These are phyloP conservation scores for Hibiscus syriacus DNA, from an alignment of 345 rosid genomes.

Conservation along the genomic window DNA sequence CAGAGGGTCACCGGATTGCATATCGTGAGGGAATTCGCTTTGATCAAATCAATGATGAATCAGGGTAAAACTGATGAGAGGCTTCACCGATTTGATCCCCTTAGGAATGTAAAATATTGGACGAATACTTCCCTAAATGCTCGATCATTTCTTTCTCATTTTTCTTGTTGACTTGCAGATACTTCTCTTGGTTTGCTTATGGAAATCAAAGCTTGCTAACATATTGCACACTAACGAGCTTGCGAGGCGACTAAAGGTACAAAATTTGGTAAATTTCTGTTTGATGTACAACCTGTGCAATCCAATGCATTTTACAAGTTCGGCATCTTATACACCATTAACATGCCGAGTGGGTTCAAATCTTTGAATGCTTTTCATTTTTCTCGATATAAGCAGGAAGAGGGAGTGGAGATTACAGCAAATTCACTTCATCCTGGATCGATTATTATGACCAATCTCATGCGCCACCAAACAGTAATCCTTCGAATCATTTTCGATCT, in stretches of 20 bases:
- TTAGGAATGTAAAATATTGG: neutral
- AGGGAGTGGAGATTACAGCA: conserved; percentile 46
- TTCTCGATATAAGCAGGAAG: conserved; percentile 38
- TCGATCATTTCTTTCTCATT: conserved; percentile 3
- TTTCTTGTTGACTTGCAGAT: conserved; percentile 20
- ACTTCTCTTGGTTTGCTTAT: conserved; percentile 27
- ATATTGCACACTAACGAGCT: conserved; percentile 62
- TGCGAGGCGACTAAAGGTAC: conserved; percentile 39
- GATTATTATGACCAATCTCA: conserved; percentile 47
- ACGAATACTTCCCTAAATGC: neutral
- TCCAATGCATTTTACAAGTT: neutral
- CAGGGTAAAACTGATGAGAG: conserved; percentile 30
- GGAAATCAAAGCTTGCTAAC: conserved; percentile 55
- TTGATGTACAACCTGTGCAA: neutral
- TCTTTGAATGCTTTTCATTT: neutral
- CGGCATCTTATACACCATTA: neutral
- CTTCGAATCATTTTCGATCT: neutral
- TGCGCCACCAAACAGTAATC: conserved; percentile 46
- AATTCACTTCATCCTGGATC: conserved; percentile 80
- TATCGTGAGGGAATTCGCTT: conserved; percentile 56
- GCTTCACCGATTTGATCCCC: neutral
- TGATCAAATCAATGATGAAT: conserved; percentile 48
- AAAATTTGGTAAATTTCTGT: neutral
- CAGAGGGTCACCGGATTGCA: conserved; percentile 46
- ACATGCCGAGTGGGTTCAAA: neutral